Conservation (phyloP, 2,329 filamentous ascomycete genomes). For the Epichloe baconii region DNA sequence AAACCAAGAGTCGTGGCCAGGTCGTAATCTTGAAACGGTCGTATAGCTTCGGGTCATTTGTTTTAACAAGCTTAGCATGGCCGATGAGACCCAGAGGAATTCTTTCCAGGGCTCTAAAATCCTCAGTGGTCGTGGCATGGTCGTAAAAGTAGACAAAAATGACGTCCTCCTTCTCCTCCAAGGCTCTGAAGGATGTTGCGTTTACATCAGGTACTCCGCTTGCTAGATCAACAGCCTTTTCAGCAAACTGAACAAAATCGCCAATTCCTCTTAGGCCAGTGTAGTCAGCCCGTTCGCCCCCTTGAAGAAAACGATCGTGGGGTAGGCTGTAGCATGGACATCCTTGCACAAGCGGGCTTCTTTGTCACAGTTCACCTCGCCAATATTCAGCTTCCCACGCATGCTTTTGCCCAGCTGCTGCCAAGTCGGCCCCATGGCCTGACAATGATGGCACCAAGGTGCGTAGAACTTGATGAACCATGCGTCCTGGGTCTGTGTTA, state of each 20-base stretch:
- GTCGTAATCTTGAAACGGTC: conserved; percentile 90
- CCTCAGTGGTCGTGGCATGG: conserved; percentile 82
- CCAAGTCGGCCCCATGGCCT: conserved; percentile 86
- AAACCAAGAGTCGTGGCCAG: conserved; percentile 86
- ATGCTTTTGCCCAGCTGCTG: conserved; percentile 80
- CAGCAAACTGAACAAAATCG: conserved; percentile 75
- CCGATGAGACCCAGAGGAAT: conserved; percentile 81
- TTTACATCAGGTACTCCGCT: conserved; percentile 72
- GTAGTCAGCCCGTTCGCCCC: conserved; percentile 85
- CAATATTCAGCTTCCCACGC: conserved; percentile 79
- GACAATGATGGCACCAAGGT: conserved; percentile 93
- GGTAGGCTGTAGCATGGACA: conserved; percentile 64
- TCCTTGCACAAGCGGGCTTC: conserved; percentile 89
- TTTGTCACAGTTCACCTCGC: conserved; percentile 88
- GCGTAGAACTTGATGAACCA: conserved; percentile 99
- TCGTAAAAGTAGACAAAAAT: conserved; percentile 98
- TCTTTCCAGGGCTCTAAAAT: conserved; percentile 78
- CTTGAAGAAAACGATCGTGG: conserved; percentile 86
- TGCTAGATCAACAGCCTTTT: conserved; percentile 69
- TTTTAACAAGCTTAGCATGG: conserved; percentile 86
- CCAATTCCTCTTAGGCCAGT: conserved; percentile 82
- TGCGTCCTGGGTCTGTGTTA: conserved; percentile 76
- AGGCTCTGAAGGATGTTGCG: conserved; percentile 57
- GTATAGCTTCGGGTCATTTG: conserved; percentile 60
- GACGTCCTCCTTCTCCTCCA: conserved; percentile 90